Conservation (phyloP, 768 basidiomycete species). For the Gymnopilus dilepis region DNA sequence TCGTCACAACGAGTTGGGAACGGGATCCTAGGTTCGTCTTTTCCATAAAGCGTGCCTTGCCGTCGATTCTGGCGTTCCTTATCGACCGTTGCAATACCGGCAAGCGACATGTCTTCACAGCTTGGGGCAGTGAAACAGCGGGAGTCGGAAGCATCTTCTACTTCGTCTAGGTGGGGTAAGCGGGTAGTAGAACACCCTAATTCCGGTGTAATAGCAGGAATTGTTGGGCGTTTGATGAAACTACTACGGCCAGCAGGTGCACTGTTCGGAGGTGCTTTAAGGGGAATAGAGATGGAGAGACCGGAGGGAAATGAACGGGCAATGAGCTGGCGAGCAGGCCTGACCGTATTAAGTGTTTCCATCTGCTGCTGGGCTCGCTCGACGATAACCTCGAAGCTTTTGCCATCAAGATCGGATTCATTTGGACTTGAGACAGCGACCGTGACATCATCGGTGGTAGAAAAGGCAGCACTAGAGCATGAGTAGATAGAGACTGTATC, state of each 20-base stretch:
- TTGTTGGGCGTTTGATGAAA: background rate
- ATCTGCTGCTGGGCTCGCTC: background rate
- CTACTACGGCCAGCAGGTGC: background rate
- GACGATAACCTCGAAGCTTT: background rate
- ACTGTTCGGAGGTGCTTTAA: background rate
- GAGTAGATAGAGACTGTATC: slow-evolving; percentile 4
- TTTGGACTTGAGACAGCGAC: background rate
- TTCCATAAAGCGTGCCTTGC: slow-evolving; percentile 1
- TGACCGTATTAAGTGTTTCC: background rate
- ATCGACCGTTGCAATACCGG: background rate
- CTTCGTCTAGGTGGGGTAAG: background rate
- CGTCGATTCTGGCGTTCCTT: background rate
- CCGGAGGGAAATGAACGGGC: background rate
- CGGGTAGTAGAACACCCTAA: too few species aligned
- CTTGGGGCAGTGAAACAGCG: background rate
- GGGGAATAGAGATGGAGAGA: slow-evolving; percentile 5
- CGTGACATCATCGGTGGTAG: background rate
- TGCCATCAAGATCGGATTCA: background rate
- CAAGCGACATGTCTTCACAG: background rate
- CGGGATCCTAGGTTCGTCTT: background rate
- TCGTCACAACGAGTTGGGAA: background rate
- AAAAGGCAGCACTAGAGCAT: slow-evolving; percentile 1
- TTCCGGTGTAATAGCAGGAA: background rate
- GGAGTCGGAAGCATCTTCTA: background rate
- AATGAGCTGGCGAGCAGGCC: background rate